Conservation (phyloP, 2,329 filamentous ascomycete species). For the Aureobasidium namibiae region DNA sequence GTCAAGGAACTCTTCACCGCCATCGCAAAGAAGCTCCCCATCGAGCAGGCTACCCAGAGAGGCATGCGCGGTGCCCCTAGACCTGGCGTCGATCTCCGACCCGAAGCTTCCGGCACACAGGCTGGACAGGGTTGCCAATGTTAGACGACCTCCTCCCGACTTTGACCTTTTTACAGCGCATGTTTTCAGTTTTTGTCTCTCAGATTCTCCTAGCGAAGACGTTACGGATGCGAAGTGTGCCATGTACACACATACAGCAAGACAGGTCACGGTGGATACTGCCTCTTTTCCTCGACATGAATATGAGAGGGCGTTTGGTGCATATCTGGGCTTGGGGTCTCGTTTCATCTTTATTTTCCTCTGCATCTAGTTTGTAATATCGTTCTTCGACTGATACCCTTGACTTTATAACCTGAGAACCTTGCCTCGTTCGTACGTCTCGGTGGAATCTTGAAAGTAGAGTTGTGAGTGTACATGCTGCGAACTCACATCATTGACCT, state of each 20-base stretch:
- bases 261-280: slow-evolving; percentile 4
- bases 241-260: background rate
- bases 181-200: slow-evolving; percentile 1
- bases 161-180: background rate
- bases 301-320: slow-evolving; percentile 13
- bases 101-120: slow-evolving; percentile 51
- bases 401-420: background rate
- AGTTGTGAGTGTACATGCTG: background rate
- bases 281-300: slow-evolving; percentile 8
- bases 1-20: slow-evolving; percentile 93
- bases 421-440: background rate
- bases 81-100: slow-evolving; percentile 59
- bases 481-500: background rate
- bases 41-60: slow-evolving; percentile 90
- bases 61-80: slow-evolving; percentile 60
- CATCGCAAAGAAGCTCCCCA: slow-evolving; percentile 93
- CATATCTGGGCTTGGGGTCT: slow-evolving; percentile 9
- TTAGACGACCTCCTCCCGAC: slow-evolving; percentile 31
- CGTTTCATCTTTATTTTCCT: slow-evolving; percentile 4
- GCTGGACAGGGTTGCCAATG: slow-evolving; percentile 56
- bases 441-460: background rate
- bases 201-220: slow-evolving; percentile 1
- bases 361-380: slow-evolving; percentile 13
- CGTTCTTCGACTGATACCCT: slow-evolving; percentile 8
- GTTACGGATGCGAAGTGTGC: background rate